Conservation (phyloP, 441 rosid species). For the Pelargonium australe region DNA sequence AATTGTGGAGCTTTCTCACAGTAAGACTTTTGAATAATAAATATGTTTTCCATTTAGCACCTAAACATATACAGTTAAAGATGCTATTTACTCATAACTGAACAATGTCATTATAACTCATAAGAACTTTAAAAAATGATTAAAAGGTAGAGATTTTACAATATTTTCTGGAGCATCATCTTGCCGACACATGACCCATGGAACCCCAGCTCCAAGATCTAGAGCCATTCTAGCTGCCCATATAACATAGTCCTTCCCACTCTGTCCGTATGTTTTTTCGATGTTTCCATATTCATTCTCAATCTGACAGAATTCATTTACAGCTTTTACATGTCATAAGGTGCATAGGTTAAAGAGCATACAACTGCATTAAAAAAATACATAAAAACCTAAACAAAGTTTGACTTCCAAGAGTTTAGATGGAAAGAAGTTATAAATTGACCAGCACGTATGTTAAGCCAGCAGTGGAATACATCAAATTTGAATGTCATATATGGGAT, state of each 20-base stretch:
- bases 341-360: background rate
- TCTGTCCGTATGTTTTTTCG: slow-evolving; percentile 62
- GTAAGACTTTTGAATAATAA: background rate
- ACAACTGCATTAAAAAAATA: background rate
- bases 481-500: background rate
- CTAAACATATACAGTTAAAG: background rate
- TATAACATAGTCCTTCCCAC: slow-evolving; percentile 64
- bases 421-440: background rate
- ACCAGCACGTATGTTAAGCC: background rate
- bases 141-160: slow-evolving; percentile 28
- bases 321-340: background rate
- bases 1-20: background rate
- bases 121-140: slow-evolving; percentile 14
- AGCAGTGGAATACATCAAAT: background rate
- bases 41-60: background rate
- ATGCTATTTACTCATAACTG: slow-evolving; percentile 5
- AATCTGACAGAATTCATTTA: slow-evolving; percentile 33
- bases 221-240: slow-evolving; percentile 98
- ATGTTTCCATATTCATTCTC: slow-evolving; percentile 84
- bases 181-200: slow-evolving; percentile 97
- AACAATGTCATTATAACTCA: background rate
- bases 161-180: slow-evolving; percentile 72
- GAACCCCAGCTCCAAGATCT: slow-evolving; percentile 73
- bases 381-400: background rate
- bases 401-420: background rate